Evolutionary conservation across 2,329 filamentous ascomycete species (phyloP), one percentile per base, ranked within the genome.

Genomic region (Diaporthe citrichinensis): DNA sequence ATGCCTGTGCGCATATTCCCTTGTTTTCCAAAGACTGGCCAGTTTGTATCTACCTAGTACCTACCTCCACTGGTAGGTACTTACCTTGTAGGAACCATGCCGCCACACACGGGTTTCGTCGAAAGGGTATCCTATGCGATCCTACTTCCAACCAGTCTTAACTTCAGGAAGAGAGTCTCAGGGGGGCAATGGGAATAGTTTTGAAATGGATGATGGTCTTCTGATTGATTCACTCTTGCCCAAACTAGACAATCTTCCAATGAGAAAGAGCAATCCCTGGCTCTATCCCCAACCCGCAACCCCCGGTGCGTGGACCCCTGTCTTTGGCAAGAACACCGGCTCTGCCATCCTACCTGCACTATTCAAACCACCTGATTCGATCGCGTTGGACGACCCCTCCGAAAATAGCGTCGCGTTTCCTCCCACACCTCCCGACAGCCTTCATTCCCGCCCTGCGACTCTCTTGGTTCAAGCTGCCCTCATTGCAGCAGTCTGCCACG

Each of bases 371-470:
- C 31, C 71, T 44, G 15, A 69, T 55, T 39, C 36, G 28, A 49
- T 73, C 58, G 71, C 71, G 71, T 73, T 73, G 58, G 58, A 73
- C 71, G n/a, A 55, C 71, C 71, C 71, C 71, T 65, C 58, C 71
- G 71, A 73, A 73, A 73, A 73, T 57, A 73, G 71, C 51, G 71
- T 73, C 71, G 71, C 71, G 71, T 73, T 46, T 36, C 58, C 71
- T 73, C 49, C 31, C 46, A 65, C 46, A 55, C 58, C 28, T 57
- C 28, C 20, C 23, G 46, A 55, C 25, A 17, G 34, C 31, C 34
- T 28, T 20, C 65, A 23, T 53, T 51, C 49, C 58, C 49, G 25
- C 55, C 58, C 34, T 55, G 71, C 71, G 61, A 73, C 58, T 46
- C 39, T 55, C 36, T 53, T 34, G 61, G 51, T 53, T 44, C 71